Evolutionary conservation across 305 asterid species (phyloP).

Genomic region (Salvia sclarea): DNA sequence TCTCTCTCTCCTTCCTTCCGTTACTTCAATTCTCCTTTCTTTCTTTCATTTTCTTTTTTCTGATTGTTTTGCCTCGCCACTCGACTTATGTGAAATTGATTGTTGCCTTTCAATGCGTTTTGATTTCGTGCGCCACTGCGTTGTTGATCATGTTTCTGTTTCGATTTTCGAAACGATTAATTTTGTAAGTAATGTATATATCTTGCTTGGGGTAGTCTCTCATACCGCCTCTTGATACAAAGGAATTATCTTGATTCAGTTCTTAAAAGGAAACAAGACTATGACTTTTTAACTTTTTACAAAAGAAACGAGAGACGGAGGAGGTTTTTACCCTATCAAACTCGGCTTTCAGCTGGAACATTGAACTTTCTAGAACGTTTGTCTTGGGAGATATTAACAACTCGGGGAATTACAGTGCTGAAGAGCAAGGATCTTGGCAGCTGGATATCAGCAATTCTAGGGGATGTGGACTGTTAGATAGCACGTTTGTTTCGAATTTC

Average conservation of each 20-base stretch:
- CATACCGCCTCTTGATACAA: background rate
- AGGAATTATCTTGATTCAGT: background rate
- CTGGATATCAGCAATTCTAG: background rate
- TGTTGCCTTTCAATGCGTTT: slow-evolving; percentile 11
- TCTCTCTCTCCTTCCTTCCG: slow-evolving; percentile 23
- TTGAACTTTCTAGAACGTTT: background rate
- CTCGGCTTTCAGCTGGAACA: background rate
- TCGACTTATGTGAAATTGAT: background rate
- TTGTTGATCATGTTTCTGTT: slow-evolving; percentile 20
- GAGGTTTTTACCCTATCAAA: background rate
- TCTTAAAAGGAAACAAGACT: background rate
- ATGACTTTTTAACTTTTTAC: background rate
- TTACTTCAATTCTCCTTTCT: background rate
- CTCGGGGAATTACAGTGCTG: background rate
- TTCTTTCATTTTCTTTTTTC: background rate
- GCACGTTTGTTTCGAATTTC: background rate
- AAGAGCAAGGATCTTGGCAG: background rate
- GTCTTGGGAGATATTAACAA: background rate
- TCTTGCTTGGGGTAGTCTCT: background rate
- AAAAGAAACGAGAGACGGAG: background rate
- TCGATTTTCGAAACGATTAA: slow-evolving; percentile 10
- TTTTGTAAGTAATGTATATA: background rate
- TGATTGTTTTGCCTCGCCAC: background rate
- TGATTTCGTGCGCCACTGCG: slow-evolving; percentile 1
- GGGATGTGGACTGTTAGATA: background rate